Conservation (phyloP, 2,329 filamentous ascomycete genomes). For the Paecilomyces niveus region DNA sequence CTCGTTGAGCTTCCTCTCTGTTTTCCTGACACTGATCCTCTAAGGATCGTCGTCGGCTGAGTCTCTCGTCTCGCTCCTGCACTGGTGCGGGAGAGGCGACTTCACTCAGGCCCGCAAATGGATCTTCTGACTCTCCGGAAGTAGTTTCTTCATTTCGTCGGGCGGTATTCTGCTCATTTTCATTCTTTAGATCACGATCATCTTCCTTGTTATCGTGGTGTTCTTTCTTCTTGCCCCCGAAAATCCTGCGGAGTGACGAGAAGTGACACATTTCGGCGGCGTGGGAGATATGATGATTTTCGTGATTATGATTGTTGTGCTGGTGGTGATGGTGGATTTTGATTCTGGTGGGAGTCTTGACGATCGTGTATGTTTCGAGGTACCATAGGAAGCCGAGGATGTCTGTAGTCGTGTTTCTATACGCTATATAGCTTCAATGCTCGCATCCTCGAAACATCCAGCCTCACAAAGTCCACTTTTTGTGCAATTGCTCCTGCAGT, state of each 20-base stretch:
- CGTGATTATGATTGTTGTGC: not conserved
- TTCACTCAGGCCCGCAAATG: not conserved
- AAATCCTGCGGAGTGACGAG: not conserved
- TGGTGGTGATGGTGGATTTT: not conserved
- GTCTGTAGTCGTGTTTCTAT: not conserved
- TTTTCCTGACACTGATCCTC: not conserved
- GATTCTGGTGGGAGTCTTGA: not conserved
- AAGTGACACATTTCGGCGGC: not conserved
- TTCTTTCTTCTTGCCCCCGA: not conserved
- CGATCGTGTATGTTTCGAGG: not conserved
- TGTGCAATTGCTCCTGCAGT: not conserved
- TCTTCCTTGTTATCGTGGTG: not conserved
- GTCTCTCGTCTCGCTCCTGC: not conserved
- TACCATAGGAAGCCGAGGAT: not conserved
- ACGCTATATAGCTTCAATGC: not conserved
- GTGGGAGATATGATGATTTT: not conserved
- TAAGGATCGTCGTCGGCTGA: not conserved
- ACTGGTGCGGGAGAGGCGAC: not conserved
- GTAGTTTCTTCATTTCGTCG: not conserved
- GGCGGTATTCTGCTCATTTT: not conserved
- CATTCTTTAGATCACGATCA: not conserved
- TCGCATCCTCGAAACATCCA: not conserved
- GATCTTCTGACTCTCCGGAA: not conserved
- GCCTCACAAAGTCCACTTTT: not conserved
- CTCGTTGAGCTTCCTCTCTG: not conserved